Percentiles rank a stretch among this genome's conserved stretches.
Evolutionary conservation across 352 stramenopile genomes (phyloP).

Genomic region (Globisporangium nunn): DNA sequence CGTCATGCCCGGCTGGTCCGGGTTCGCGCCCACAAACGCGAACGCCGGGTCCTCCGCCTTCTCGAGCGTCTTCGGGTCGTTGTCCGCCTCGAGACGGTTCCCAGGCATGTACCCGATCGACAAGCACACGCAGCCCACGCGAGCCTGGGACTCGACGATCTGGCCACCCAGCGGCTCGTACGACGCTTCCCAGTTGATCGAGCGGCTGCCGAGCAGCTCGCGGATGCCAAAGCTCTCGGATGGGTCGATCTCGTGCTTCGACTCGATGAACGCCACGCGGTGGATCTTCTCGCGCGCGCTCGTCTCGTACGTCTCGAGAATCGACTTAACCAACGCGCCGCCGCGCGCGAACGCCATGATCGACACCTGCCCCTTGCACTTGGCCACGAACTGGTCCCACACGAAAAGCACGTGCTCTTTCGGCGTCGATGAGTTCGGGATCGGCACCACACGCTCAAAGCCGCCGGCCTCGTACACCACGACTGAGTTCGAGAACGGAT

Average conservation of each 20-base stretch:
- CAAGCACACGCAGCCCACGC: slow-evolving; percentile 82
- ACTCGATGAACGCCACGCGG: slow-evolving; percentile 80
- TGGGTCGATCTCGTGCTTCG: slow-evolving; percentile 83
- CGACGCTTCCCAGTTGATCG: slow-evolving; percentile 86
- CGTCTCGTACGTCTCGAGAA: slow-evolving; percentile 73
- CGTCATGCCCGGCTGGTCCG: slow-evolving; percentile 75
- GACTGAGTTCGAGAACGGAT: slow-evolving; percentile 83
- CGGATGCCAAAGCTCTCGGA: slow-evolving; percentile 70
- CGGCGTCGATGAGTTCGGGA: slow-evolving; percentile 77
- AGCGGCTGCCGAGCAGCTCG: slow-evolving; percentile 75
- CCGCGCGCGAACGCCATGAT: slow-evolving; percentile 80
- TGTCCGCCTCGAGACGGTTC: slow-evolving; percentile 41
- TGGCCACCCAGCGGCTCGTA: slow-evolving; percentile 77
- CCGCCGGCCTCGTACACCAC: slow-evolving; percentile 86
- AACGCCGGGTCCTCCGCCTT: slow-evolving; percentile 80
- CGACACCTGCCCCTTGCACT: slow-evolving; percentile 81
- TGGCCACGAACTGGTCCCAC: slow-evolving; percentile 78
- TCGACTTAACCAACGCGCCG: slow-evolving; percentile 76
- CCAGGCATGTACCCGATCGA: slow-evolving; percentile 77
- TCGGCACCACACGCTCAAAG: slow-evolving; percentile 78
- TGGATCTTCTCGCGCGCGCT: slow-evolving; percentile 74
- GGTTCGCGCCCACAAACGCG: slow-evolving; percentile 75
- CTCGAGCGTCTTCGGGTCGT: slow-evolving; percentile 61
- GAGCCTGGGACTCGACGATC: slow-evolving; percentile 81
- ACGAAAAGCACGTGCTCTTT: slow-evolving; percentile 86